phyloP scores from a whole-genome alignment of 306 rosid genomes.

The Boehmeria nivea region DNA sequence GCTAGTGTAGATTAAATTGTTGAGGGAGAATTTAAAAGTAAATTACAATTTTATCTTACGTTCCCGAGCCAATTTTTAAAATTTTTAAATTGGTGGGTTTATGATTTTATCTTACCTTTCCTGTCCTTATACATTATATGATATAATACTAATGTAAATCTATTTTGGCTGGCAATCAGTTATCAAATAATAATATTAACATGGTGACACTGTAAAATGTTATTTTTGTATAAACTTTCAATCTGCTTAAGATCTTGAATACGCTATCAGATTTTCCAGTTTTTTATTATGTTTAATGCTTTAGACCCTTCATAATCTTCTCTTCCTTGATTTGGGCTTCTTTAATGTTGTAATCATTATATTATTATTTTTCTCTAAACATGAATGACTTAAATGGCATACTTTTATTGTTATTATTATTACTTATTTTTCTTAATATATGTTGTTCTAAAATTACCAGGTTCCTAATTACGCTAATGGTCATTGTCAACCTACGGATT shows the following conservation, averaged over 20 bases:
- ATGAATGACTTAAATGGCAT: too few species aligned
- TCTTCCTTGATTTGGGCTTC: not conserved
- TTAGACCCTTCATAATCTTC: not conserved
- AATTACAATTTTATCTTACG: not conserved
- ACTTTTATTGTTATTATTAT: too few species aligned
- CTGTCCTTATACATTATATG: too few species aligned
- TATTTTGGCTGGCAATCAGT: too few species aligned
- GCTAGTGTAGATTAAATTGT: slow-evolving; percentile 9
- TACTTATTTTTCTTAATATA: slow-evolving; percentile 1
- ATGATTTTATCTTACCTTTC: too few species aligned
- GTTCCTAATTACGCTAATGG: slow-evolving; percentile 30
- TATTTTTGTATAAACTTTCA: too few species aligned
- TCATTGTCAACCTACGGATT: slow-evolving; percentile 34
- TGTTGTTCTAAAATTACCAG: slow-evolving; percentile 42
- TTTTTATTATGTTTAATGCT: not conserved
- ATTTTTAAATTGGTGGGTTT: too few species aligned
- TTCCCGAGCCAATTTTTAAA: too few species aligned
- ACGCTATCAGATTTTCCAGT: not conserved
- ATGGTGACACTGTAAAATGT: too few species aligned
- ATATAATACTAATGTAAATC: too few species aligned
- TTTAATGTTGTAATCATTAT: not conserved
- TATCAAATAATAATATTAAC: too few species aligned
- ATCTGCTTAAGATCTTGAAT: too few species aligned
- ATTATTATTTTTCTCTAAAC: not conserved
- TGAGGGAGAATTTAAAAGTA: not conserved